These are phyloP conservation scores for Glycine soja DNA, from an alignment of 306 rosid genomes.

Conservation along the genomic window DNA sequence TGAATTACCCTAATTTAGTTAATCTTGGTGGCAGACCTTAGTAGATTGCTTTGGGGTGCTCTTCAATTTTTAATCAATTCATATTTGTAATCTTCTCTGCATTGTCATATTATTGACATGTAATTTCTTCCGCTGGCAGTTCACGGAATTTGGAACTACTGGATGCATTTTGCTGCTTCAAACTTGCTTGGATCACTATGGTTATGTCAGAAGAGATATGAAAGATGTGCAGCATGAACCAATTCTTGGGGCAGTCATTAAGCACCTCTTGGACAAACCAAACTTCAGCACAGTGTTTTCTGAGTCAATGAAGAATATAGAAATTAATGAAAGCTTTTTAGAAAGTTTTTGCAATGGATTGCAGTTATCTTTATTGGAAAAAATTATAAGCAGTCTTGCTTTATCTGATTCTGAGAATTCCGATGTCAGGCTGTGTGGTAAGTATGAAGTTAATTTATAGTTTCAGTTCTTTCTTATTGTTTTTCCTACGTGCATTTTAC, in stretches of 20 bases:
- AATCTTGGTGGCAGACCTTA: background rate
- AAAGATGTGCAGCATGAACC: constrained; percentile 61
- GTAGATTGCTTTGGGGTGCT: constrained; percentile 19
- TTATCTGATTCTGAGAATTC: constrained; percentile 86
- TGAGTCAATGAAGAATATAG: constrained; percentile 72
- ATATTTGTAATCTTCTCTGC: background rate
- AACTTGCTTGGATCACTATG: constrained; percentile 82
- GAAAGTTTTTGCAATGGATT: constrained; percentile 67
- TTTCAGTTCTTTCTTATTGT: constrained; percentile 26
- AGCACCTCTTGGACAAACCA: constrained; percentile 75
- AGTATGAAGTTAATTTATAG: constrained; percentile 45
- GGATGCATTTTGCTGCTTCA: constrained; percentile 88
- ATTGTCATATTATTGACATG: constrained; percentile 27
- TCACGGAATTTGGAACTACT: constrained; percentile 72
- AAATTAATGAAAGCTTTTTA: constrained; percentile 69
- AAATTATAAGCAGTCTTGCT: constrained; percentile 82
- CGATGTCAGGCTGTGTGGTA: constrained; percentile 77
- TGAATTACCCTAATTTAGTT: background rate
- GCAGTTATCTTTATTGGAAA: constrained; percentile 73
- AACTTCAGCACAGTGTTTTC: constrained; percentile 85
- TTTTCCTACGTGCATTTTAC: constrained; percentile 23
- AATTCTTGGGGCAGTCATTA: constrained; percentile 66
- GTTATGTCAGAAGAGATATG: constrained; percentile 54
- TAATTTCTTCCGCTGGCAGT: constrained; percentile 58
- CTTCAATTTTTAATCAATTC: constrained; percentile 14